Percentiles rank a stretch among this genome's conserved stretches.
Conservation (phyloP, 2,329 filamentous ascomycete species). For the Cytospora piceae region DNA sequence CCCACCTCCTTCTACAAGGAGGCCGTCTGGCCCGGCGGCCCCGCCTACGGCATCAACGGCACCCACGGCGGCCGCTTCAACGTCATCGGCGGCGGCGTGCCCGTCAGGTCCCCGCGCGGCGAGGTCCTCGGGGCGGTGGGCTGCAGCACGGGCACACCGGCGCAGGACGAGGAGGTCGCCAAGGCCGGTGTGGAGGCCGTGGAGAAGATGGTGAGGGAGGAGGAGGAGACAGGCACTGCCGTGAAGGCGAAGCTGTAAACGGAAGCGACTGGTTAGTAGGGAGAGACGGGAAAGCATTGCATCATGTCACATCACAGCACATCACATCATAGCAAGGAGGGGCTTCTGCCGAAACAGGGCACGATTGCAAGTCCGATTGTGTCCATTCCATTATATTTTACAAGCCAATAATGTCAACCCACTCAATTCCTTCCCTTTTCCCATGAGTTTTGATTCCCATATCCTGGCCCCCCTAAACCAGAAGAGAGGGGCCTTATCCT, state of each 20-base stretch:
- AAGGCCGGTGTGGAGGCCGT: constrained; percentile 21
- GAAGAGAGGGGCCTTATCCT: constrained; percentile 8
- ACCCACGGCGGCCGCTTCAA: constrained; percentile 22
- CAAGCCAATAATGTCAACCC: constrained; percentile 5
- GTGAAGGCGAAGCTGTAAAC: constrained; percentile 19
- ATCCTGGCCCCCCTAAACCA: neutral
- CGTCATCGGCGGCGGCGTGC: constrained; percentile 20
- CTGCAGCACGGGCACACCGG: constrained; percentile 15
- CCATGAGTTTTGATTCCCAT: neutral
- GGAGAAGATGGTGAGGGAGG: constrained; percentile 10
- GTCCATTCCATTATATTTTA: constrained; percentile 22
- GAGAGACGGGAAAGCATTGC: neutral
- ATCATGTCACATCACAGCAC: neutral
- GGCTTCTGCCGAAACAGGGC: neutral
- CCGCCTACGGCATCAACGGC: constrained; percentile 20
- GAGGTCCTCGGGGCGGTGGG: constrained; percentile 24
- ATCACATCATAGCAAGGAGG: too few species aligned
- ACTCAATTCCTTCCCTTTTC: neutral
- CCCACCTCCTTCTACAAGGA: constrained; percentile 23
- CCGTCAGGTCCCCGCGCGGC: neutral
- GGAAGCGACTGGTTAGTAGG: too few species aligned
- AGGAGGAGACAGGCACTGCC: neutral
- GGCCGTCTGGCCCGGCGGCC: constrained; percentile 17
- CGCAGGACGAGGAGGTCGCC: constrained; percentile 24
- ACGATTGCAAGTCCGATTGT: neutral